A percentile compares a stretch with the other conserved stretches of the same genome.
phyloP scores from a whole-genome alignment of 2,329 filamentous ascomycete genomes.

The Phialophora macrospora region DNA sequence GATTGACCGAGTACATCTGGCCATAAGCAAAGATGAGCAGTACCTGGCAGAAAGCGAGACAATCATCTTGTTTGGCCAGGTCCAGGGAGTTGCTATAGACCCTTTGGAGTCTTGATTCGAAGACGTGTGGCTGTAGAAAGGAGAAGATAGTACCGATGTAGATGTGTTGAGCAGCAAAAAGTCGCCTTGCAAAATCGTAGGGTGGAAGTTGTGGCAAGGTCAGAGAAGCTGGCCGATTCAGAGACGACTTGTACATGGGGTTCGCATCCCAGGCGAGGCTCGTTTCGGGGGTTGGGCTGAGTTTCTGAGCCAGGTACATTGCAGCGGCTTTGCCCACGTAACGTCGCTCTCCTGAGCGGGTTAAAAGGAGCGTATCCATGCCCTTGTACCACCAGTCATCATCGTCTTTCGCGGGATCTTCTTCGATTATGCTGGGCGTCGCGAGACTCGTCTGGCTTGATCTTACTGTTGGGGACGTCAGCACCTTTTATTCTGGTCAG shows the following conservation, averaged over 20 bases:
- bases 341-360: slow-evolving; percentile 46
- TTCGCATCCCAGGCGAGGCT: slow-evolving; percentile 46
- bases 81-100: slow-evolving; percentile 54
- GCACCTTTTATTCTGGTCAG: not conserved
- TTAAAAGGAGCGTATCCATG: slow-evolving; percentile 45
- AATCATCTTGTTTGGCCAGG: slow-evolving; percentile 53
- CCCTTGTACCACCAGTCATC: slow-evolving; percentile 50
- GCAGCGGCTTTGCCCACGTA: slow-evolving; percentile 46
- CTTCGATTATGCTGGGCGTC: slow-evolving; percentile 35
- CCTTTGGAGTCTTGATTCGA: slow-evolving; percentile 53
- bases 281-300: slow-evolving; percentile 43
- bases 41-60: slow-evolving; percentile 58
- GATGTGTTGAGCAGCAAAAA: slow-evolving; percentile 59
- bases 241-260: slow-evolving; percentile 44
- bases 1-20: slow-evolving; percentile 63
- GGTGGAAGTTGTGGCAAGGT: slow-evolving; percentile 54
- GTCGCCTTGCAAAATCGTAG: slow-evolving; percentile 56
- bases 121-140: slow-evolving; percentile 55
- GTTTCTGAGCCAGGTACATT: slow-evolving; percentile 45
- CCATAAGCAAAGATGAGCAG: slow-evolving; percentile 61
- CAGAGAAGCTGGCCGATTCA: slow-evolving; percentile 40
- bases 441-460: slow-evolving; percentile 20
- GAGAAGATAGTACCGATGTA: slow-evolving; percentile 65
- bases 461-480: slow-evolving; percentile 14
- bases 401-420: slow-evolving; percentile 41